Conservation (phyloP, 495 filamentous ascomycete genomes). For the Cetradonia linearis region DNA sequence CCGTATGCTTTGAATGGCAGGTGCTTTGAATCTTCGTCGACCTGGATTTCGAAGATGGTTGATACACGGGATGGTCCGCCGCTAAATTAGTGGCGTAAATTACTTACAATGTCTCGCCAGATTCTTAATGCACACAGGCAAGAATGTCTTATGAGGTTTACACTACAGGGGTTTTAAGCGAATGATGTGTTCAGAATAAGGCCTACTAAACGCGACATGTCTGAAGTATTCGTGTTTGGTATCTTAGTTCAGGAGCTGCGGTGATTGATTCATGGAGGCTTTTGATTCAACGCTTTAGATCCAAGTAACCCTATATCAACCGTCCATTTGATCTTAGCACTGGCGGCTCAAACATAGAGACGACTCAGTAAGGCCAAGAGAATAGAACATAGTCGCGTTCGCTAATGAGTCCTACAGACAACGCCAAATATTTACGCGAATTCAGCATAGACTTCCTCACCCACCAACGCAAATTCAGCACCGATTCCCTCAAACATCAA, state of each 20-base stretch:
- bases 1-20: not conserved
- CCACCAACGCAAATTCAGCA: not conserved
- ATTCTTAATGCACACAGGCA: not conserved
- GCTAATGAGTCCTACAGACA: not conserved
- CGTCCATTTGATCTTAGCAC: not conserved
- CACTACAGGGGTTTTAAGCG: not conserved
- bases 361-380: not conserved
- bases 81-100: constrained; percentile 1
- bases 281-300: too few species aligned
- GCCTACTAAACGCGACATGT: not conserved
- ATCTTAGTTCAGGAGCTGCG: too few species aligned
- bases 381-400: not conserved
- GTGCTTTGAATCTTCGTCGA: not conserved
- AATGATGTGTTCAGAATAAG: not conserved
- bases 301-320: too few species aligned
- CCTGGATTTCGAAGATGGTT: not conserved
- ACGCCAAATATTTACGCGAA: not conserved
- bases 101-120: constrained; percentile 1
- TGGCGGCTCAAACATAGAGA: not conserved
- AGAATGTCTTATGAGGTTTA: not conserved
- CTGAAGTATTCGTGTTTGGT: too few species aligned
- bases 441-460: not conserved
- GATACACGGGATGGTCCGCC: not conserved
- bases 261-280: too few species aligned
- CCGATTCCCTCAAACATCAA: not conserved